Base-by-base conservation (phyloP, 2,329 filamentous ascomycete species). In the Diaporthe destruens region DNA sequence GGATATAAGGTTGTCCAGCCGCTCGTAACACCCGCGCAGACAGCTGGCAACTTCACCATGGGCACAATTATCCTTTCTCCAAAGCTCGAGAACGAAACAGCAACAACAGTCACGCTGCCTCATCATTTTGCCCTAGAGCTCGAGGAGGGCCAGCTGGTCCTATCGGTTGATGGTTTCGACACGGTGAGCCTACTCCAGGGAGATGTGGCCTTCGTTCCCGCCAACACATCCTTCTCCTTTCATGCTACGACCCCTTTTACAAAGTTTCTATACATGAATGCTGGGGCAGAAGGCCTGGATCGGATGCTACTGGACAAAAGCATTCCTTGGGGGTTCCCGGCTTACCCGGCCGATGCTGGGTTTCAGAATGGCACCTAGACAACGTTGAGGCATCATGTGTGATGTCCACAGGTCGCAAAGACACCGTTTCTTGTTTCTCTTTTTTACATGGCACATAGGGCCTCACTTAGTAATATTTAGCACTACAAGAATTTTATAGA, bases 1-100 rank as follows among this genome's bases (percentile, higher is more conserved):
- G 56, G 56, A 8, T 61, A 61, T 4, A 61, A 61, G 36, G 56
- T 61, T 1, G 36, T 61, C 36, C 56, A 61, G 56, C 56, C 56
- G 14, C 56, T 61, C 16, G 23, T 61, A 7, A 61, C 56, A 4
- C 56, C 56, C 16, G 23, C 56, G 36, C 56, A 61, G 56, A 44
- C 56, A 8, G 56, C 16, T 8, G 36, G 56, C 3, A 61, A 61
- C 36, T 61, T 61, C 20, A 61, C 36, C 56, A 44, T 61, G 56
- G 56, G 56, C 23, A 61, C 56, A 6, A 29, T 61, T 6, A 61
- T 61, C 6, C 56, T 61, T 1, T 61, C 56, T 5, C 36, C 56
- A 1, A 61, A 16, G 36, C 56, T 61, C 2, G 36, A 44, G 4
- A 61, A 61, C 23, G 56, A 61, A 14, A 61, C 56, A 9, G 36